Base-by-base conservation (phyloP, 1,139 yeast species). In the Diutina scorzettiae region DNA sequence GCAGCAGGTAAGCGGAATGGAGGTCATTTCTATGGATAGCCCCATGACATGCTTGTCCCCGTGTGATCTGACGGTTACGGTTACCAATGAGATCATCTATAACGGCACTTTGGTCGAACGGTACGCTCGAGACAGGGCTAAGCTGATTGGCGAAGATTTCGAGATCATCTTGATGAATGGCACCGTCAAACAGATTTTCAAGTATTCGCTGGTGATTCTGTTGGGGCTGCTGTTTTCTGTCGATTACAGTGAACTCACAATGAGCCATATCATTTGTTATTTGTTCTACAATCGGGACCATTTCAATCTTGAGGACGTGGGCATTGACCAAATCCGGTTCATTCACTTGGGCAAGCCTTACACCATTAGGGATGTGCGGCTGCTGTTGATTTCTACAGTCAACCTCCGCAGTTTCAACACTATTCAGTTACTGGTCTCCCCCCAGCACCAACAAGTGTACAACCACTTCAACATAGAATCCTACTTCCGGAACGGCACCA, bases 21-120 rank as follows among this genome's bases (percentile, higher is more conserved):
- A n/a, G n/a, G n/a, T n/a, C n/a, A n/a, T n/a, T n/a, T n/a, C n/a
- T n/a, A n/a, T n/a, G n/a, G n/a, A n/a, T n/a, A n/a, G n/a, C n/a
- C n/a, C n/a, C n/a, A 27, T 27, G 30, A 27, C 30, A 12, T 24
- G 7, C 17, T 23, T 34, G 7, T 30, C 39, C 4, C 39, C 39
- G 14, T 34, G 39, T 23, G 39, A 34, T 34, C 39, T 34, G 39
- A 34, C 39, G 7, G 29, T 23, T 4, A 34, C 39, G 18, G 39
- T 34, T 12, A 34, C 39, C 12, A 34, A 34, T 21, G 39, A 34
- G 19, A 34, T 34, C 39, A 23, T 34, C 19, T 34, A 19, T 9
- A 34, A 34, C 20, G 39, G 39, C n/a, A 20, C 28, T 7, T 23
- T 34, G n/a, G 39, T 34, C 4, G 39, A 34, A 16, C 39, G 16